Percentiles rank a stretch among this genome's conserved stretches.
Evolutionary conservation across 441 rosid species (phyloP).

Genomic region (Eugenia klotzschiana): DNA sequence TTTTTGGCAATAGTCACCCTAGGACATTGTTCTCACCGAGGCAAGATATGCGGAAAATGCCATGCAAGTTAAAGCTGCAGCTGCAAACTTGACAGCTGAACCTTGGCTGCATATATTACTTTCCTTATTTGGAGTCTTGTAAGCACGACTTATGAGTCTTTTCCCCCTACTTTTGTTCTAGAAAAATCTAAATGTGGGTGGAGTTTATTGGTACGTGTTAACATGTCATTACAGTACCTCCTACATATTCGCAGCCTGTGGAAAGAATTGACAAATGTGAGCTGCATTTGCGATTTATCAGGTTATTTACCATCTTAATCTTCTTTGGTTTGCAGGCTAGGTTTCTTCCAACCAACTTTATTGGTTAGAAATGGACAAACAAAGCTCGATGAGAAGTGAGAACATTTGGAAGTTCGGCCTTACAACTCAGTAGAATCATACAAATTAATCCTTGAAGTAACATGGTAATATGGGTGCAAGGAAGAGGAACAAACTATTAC

Average conservation of each 20-base stretch:
- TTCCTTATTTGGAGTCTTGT: neutral
- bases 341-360: neutral
- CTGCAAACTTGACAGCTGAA: neutral
- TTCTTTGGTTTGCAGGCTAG: neutral
- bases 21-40: slow-evolving; percentile 1
- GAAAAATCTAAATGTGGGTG: neutral
- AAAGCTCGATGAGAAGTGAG: neutral
- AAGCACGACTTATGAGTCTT: neutral
- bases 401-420: neutral
- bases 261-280: neutral
- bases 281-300: neutral
- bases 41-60: neutral
- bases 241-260: neutral
- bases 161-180: neutral
- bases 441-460: neutral
- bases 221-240: neutral
- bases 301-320: neutral
- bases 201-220: neutral
- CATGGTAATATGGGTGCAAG: neutral
- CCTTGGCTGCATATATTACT: neutral
- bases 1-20: neutral
- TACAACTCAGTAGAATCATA: neutral
- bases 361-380: neutral
- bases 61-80: neutral
- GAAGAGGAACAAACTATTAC: neutral